phyloP scores from a whole-genome alignment of 1,139 yeast genomes.

The Kodamaea anthophila region DNA sequence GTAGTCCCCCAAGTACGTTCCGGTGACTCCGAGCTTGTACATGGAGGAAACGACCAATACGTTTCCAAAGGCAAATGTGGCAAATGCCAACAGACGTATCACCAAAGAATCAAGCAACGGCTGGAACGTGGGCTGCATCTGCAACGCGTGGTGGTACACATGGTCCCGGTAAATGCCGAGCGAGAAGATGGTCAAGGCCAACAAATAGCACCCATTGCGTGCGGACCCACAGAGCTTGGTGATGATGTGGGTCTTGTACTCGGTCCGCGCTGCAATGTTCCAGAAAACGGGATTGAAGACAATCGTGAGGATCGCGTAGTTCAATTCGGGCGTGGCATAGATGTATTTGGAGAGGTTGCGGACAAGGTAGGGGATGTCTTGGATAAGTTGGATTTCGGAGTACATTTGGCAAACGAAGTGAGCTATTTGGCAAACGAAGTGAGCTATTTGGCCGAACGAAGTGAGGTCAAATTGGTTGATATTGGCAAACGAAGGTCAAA shows the following conservation, averaged over 20 bases:
- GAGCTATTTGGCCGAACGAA: too few relatives aligned
- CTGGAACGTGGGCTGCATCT: slow-evolving; percentile 49
- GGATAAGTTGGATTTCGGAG: too few relatives aligned
- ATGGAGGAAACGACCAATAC: slow-evolving; percentile 75
- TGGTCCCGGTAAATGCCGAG: slow-evolving; percentile 80
- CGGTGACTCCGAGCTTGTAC: slow-evolving; percentile 94
- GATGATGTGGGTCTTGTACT: slow-evolving; percentile 67
- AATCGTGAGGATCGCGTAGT: slow-evolving; percentile 49
- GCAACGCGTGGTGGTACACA: slow-evolving; percentile 58
- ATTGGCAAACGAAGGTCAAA: too few relatives aligned
- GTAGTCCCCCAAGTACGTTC: slow-evolving; percentile 94
- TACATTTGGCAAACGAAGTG: too few relatives aligned
- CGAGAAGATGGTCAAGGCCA: slow-evolving; percentile 77
- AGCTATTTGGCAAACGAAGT: too few relatives aligned
- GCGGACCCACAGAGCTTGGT: slow-evolving; percentile 65
- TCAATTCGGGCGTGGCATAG: slow-evolving; percentile 18
- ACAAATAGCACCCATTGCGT: slow-evolving; percentile 70
- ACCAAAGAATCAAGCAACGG: slow-evolving; percentile 34
- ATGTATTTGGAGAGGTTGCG: slow-evolving; percentile 20
- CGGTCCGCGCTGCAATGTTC: slow-evolving; percentile 87
- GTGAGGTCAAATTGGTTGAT: too few relatives aligned
- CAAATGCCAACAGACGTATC: slow-evolving; percentile 29
- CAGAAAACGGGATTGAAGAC: slow-evolving; percentile 92
- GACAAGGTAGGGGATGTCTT: slow-evolving; percentile 9
- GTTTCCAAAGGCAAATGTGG: slow-evolving; percentile 60